phyloP scores from a whole-genome alignment of 331 rosid species.

The Erythrophleum ivorense region DNA sequence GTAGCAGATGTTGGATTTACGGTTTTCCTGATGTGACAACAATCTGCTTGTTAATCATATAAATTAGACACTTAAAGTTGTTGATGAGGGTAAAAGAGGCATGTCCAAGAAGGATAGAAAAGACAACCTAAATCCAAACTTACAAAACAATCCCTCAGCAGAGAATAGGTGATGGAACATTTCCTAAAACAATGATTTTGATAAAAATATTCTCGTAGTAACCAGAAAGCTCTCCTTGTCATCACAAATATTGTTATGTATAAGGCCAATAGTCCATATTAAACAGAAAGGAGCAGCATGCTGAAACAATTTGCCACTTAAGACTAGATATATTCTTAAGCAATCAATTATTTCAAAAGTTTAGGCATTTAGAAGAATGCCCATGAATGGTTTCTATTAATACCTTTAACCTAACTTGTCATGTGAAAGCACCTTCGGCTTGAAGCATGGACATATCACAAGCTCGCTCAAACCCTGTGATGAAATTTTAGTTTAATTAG shows the following conservation, averaged over 20 bases:
- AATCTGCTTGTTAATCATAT: not conserved
- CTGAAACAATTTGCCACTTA: not conserved
- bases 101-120: conserved; percentile 7
- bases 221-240: conserved; percentile 6
- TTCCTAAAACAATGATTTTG: not conserved
- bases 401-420: not conserved
- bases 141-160: not conserved
- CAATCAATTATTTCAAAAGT: not conserved
- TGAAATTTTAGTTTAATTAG: not conserved
- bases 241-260: not conserved
- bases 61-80: conserved; percentile 1
- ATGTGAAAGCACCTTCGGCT: not conserved
- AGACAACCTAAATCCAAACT: not conserved
- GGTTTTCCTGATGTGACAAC: not conserved
- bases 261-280: not conserved
- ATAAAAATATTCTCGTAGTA: not conserved
- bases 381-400: not conserved
- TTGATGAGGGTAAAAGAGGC: not conserved
- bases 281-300: not conserved
- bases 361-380: not conserved
- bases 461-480: not conserved
- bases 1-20: not conserved
- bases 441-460: not conserved
- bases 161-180: not conserved
- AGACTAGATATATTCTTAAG: not conserved